These are phyloP conservation scores for Sporothrix phasma DNA, from an alignment of 2,329 filamentous ascomycete species.

Conservation along the genomic window DNA sequence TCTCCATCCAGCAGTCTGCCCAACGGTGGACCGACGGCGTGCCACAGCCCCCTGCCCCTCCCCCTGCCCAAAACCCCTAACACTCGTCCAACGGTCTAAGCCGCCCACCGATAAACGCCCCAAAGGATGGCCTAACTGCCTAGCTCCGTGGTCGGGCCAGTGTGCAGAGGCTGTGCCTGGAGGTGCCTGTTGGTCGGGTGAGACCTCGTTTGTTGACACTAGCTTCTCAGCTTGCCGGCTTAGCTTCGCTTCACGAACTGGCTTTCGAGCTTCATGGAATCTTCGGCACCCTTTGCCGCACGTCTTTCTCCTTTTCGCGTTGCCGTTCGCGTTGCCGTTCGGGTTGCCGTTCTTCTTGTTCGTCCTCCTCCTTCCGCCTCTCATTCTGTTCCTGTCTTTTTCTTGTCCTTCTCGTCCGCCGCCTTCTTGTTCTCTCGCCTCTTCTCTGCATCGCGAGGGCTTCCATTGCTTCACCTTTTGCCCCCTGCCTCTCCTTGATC, in stretches of 20 bases:
- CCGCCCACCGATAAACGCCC: too few species aligned
- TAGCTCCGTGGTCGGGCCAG: background rate
- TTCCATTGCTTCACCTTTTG: background rate
- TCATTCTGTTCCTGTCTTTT: background rate
- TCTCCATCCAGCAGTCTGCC: background rate
- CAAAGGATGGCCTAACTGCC: background rate
- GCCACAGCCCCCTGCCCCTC: background rate
- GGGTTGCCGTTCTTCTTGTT: background rate
- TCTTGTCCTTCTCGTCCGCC: background rate
- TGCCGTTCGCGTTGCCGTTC: background rate
- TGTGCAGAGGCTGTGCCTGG: background rate
- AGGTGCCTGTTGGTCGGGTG: background rate
- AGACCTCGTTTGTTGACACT: background rate
- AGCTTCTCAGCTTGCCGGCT: background rate
- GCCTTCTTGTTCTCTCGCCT: background rate
- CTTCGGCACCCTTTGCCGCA: background rate
- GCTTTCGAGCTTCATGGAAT: background rate
- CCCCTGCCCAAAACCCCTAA: background rate
- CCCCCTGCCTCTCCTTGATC: background rate
- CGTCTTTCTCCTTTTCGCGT: background rate
- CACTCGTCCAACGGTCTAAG: too few species aligned
- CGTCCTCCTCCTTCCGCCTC: background rate
- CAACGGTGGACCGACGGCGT: background rate
- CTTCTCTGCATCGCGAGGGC: background rate
- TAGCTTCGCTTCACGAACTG: background rate